Evolutionary conservation across 208 protist species (phyloP).

Genomic region (Crithidia thermophila): DNA sequence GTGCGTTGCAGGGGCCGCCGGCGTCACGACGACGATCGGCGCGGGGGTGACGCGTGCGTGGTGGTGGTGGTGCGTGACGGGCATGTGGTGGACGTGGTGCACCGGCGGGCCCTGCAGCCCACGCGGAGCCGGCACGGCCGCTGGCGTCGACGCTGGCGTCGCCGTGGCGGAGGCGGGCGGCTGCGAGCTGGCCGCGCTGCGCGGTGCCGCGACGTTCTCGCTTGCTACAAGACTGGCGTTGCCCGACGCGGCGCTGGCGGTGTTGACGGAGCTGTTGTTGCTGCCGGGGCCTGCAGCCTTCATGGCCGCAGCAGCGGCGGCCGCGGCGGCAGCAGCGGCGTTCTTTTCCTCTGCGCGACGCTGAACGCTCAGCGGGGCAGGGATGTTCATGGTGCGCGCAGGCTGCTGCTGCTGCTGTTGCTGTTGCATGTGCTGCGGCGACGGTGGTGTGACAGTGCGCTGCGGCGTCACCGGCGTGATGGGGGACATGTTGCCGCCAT

Average conservation of each 20-base stretch:
- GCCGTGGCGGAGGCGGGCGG: background rate
- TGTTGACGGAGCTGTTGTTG: background rate
- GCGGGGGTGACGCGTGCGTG: slow-evolving; percentile 12
- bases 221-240: background rate
- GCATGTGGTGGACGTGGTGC: slow-evolving; percentile 37
- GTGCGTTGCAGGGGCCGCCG: background rate
- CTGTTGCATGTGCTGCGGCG: slow-evolving; percentile 29
- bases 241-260: background rate
- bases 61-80: slow-evolving; percentile 30
- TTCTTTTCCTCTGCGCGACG: slow-evolving; percentile 24
- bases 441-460: slow-evolving; percentile 10
- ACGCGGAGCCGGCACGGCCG: slow-evolving; percentile 18
- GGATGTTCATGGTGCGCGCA: slow-evolving; percentile 30
- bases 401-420: slow-evolving; percentile 31
- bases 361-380: slow-evolving; percentile 30
- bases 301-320: slow-evolving; percentile 6
- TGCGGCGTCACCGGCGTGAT: slow-evolving; percentile 16
- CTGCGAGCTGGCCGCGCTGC: background rate
- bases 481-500: slow-evolving; percentile 15
- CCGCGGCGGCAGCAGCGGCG: slow-evolving; percentile 11
- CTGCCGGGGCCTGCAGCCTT: background rate
- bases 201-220: background rate
- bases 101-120: slow-evolving; percentile 6
- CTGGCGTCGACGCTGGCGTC: background rate
- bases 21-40: background rate